Percentiles rank a stretch among this genome's conserved stretches.
Conservation (phyloP, 148 eudicot species). For the Persicaria tinctoria region DNA sequence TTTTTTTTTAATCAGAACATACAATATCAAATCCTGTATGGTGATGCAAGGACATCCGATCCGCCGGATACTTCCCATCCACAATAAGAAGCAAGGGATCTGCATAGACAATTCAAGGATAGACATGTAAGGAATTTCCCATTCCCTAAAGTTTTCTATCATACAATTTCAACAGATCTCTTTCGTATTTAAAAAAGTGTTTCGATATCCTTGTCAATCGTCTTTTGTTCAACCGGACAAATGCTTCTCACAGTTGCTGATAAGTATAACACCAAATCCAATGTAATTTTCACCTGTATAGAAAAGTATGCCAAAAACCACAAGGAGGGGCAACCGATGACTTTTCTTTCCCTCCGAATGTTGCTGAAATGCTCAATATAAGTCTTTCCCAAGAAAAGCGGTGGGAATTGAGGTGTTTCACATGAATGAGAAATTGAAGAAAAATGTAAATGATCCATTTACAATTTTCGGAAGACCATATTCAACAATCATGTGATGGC, state of each 20-base stretch:
- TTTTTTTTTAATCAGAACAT: conserved; percentile 21
- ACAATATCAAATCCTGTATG: conserved; percentile 88
- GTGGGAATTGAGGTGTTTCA: conserved; percentile 82
- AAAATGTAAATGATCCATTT: conserved; percentile 15
- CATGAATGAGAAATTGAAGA: conserved; percentile 28
- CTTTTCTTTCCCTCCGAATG: conserved; percentile 54
- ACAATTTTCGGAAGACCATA: not conserved
- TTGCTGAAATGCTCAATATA: conserved; percentile 40
- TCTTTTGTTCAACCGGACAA: not conserved
- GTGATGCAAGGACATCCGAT: conserved; percentile 76
- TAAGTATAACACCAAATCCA: not conserved
- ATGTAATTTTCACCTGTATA: conserved; percentile 44
- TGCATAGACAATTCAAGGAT: conserved; percentile 31
- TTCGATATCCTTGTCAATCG: not conserved
- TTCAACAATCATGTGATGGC: not conserved
- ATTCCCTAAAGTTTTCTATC: not conserved
- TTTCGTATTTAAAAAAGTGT: not conserved
- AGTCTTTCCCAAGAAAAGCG: conserved; percentile 79
- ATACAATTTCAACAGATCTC: not conserved
- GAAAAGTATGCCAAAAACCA: conserved; percentile 50
- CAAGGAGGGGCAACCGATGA: conserved; percentile 70
- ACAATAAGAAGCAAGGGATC: conserved; percentile 80
- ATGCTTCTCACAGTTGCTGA: not conserved
- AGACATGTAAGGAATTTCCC: not conserved
- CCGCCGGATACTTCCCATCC: conserved; percentile 56